These are phyloP conservation scores for Penicillium macrosclerotiorum DNA, from an alignment of 495 filamentous ascomycete genomes.

Conservation along the genomic window DNA sequence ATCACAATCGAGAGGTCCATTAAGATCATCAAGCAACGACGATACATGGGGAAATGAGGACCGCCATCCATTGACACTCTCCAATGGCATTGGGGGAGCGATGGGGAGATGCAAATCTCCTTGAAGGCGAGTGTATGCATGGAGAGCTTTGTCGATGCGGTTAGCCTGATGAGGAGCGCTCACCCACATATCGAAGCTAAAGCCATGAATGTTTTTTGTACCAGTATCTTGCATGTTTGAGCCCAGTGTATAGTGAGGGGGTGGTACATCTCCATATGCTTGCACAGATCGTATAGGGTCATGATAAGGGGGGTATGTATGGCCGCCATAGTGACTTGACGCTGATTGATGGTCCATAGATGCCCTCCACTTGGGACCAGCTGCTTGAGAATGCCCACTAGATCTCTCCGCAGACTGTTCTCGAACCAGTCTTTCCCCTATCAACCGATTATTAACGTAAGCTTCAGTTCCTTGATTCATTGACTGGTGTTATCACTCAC, in stretches of 20 bases:
- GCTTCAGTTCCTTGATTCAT: neutral
- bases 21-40: conserved; percentile 33
- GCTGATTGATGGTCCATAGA: conserved; percentile 39
- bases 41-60: conserved; percentile 45
- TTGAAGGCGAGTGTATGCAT: conserved; percentile 52
- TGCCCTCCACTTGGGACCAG: conserved; percentile 36
- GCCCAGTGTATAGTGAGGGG: conserved; percentile 36
- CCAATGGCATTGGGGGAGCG: conserved; percentile 40
- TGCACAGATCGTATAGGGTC: conserved; percentile 36
- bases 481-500: conserved; percentile 21
- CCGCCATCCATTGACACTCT: conserved; percentile 45
- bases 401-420: conserved; percentile 40
- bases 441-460: conserved; percentile 12
- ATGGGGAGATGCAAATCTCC: conserved; percentile 37
- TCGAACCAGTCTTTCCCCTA: conserved; percentile 46
- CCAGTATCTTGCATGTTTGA: conserved; percentile 35
- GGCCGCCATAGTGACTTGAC: conserved; percentile 33
- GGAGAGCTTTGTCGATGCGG: conserved; percentile 41
- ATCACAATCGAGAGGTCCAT: conserved; percentile 40
- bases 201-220: conserved; percentile 36
- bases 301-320: conserved; percentile 28
- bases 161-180: conserved; percentile 41
- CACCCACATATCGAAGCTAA: conserved; percentile 55
- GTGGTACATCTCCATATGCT: conserved; percentile 37
- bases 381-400: conserved; percentile 32